phyloP scores from a whole-genome alignment of 306 rosid genomes.

The Ammopiptanthus mongolicus region DNA sequence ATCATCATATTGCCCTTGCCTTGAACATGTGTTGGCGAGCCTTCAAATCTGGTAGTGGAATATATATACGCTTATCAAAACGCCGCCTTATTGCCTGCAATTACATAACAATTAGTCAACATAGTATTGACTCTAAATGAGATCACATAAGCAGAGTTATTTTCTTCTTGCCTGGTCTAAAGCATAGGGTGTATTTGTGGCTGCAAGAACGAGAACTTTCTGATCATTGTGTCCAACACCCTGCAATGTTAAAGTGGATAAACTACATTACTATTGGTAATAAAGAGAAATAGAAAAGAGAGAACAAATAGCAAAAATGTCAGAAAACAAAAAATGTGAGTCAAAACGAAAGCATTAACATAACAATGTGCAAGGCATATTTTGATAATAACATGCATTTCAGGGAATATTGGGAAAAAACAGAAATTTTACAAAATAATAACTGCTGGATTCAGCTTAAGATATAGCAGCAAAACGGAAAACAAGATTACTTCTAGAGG shows the following conservation, averaged over 20 bases:
- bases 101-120: conserved; percentile 28
- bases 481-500: not conserved
- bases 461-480: not conserved
- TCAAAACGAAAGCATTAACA: not conserved
- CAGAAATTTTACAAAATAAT: not conserved
- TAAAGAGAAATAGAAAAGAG: not conserved
- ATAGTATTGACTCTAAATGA: not conserved
- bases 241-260: conserved; percentile 35
- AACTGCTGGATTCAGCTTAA: not conserved
- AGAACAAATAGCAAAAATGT: not conserved
- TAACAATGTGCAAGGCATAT: not conserved
- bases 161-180: conserved; percentile 74
- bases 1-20: conserved; percentile 41
- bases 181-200: conserved; percentile 97
- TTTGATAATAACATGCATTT: not conserved
- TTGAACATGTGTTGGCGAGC: conserved; percentile 99
- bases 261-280: conserved; percentile 7
- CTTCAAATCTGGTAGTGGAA: conserved; percentile 93
- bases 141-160: not conserved
- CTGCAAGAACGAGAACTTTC: conserved; percentile 99
- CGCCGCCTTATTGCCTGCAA: conserved; percentile 96
- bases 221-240: conserved; percentile 94
- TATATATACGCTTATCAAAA: conserved; percentile 95
- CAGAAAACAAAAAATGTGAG: not conserved
- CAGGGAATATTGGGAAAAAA: not conserved